phyloP scores from a whole-genome alignment of 768 basidiomycete genomes.

The Tricholoma flavovirens region DNA sequence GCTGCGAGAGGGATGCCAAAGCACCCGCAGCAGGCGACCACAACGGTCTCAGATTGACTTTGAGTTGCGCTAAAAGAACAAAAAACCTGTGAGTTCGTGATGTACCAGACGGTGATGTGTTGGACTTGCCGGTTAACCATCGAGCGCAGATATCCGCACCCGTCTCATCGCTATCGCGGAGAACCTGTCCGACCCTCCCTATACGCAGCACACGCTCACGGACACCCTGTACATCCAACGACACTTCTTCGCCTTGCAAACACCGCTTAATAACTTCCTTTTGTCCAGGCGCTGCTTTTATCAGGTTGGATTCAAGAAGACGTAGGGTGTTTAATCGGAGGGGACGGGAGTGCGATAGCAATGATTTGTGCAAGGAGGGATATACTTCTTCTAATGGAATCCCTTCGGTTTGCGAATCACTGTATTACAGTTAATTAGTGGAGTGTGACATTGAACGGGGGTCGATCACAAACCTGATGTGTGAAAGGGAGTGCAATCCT shows the following conservation, averaged over 20 bases:
- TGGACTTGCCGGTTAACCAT: conserved; percentile 65
- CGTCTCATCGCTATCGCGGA: conserved; percentile 47
- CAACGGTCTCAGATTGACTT: conserved; percentile 87
- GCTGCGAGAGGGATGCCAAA: conserved; percentile 43
- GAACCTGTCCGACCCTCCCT: conserved; percentile 58
- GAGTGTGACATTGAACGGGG: neutral
- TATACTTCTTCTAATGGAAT: conserved; percentile 48
- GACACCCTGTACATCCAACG: conserved; percentile 73
- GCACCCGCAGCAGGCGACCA: conserved; percentile 80
- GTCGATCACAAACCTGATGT: conserved; percentile 36
- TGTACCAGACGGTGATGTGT: neutral
- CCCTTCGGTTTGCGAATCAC: conserved; percentile 18
- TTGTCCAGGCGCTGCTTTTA: conserved; percentile 37
- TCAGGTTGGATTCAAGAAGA: conserved; percentile 50
- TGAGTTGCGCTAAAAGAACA: conserved; percentile 64
- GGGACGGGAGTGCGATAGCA: conserved; percentile 68
- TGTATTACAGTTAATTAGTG: conserved; percentile 7
- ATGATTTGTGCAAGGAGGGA: conserved; percentile 39
- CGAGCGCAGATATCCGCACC: conserved; percentile 59
- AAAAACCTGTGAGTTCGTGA: neutral
- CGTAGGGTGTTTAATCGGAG: conserved; percentile 62
- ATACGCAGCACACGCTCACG: conserved; percentile 82
- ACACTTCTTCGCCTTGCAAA: conserved; percentile 74
- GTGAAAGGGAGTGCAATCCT: conserved; percentile 45
- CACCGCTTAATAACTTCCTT: conserved; percentile 58